These are phyloP conservation scores for Gossypium anomalum DNA, from an alignment of 345 rosid species.

Conservation along the genomic window DNA sequence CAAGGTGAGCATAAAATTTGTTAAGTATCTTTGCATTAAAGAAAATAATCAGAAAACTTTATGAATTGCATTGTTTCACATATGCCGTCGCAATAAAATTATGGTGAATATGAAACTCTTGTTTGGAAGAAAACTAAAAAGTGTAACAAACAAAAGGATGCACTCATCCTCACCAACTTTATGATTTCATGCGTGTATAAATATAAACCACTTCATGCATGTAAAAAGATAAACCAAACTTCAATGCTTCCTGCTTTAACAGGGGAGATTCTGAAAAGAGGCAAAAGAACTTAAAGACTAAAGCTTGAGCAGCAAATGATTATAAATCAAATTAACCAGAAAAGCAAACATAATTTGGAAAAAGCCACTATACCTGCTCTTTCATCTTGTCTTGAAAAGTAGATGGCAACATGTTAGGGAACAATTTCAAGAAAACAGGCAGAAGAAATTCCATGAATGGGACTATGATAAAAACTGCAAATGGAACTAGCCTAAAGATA, in stretches of 20 bases:
- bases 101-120: neutral
- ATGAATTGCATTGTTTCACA: neutral
- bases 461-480: constrained; percentile 80
- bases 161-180: neutral
- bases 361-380: constrained; percentile 59
- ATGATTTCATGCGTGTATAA: neutral
- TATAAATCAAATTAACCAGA: neutral
- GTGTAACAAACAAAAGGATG: neutral
- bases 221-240: neutral
- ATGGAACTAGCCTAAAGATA: constrained; percentile 75
- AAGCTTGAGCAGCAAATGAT: neutral
- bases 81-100: neutral
- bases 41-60: neutral
- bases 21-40: neutral
- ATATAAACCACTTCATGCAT: neutral
- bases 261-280: neutral
- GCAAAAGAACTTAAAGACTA: neutral
- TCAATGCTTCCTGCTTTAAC: neutral
- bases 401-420: constrained; percentile 96
- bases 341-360: neutral
- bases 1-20: neutral
- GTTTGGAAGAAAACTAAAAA: neutral
- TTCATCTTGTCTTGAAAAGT: constrained; percentile 98
- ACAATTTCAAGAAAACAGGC: constrained; percentile 76
- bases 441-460: constrained; percentile 98